Percentiles rank a stretch among this genome's conserved stretches.
phyloP scores from a whole-genome alignment of 768 basidiomycete species.

The Boletus edulis region DNA sequence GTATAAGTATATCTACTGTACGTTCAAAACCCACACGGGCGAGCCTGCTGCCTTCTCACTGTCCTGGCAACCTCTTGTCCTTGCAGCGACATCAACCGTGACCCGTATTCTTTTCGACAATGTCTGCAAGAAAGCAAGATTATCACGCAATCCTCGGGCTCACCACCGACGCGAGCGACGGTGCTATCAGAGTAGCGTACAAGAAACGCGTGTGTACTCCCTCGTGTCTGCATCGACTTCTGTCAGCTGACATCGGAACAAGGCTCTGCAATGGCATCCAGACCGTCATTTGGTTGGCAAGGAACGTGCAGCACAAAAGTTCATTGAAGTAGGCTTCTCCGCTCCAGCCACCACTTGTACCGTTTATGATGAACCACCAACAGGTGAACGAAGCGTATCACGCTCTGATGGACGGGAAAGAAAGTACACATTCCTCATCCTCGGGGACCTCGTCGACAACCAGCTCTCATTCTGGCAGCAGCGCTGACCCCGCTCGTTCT shows the following conservation, averaged over 20 bases:
- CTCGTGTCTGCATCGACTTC: constrained; percentile 20
- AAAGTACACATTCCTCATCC: constrained; percentile 29
- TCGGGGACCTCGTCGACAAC: constrained; percentile 27
- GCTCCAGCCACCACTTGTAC: background rate
- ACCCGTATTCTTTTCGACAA: constrained; percentile 22
- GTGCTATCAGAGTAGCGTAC: constrained; percentile 59
- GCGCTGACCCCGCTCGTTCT: constrained; percentile 20
- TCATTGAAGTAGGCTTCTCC: constrained; percentile 49
- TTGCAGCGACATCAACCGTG: constrained; percentile 9
- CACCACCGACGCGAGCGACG: constrained; percentile 41
- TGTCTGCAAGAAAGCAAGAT: constrained; percentile 27
- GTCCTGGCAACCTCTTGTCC: background rate
- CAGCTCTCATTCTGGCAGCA: constrained; percentile 15
- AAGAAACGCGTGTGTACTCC: constrained; percentile 50
- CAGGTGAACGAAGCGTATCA: constrained; percentile 60
- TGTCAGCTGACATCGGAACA: constrained; percentile 13
- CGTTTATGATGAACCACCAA: background rate
- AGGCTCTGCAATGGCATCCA: constrained; percentile 69
- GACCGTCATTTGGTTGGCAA: constrained; percentile 56
- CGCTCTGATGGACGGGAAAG: constrained; percentile 44
- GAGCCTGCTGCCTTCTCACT: constrained; percentile 10
- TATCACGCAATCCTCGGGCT: constrained; percentile 47
- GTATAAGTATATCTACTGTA: constrained; percentile 24
- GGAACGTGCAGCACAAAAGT: constrained; percentile 51
- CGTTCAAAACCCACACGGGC: constrained; percentile 8